Evolutionary conservation across 352 stramenopile species (phyloP).

Genomic region (Pythium aristosporum): DNA sequence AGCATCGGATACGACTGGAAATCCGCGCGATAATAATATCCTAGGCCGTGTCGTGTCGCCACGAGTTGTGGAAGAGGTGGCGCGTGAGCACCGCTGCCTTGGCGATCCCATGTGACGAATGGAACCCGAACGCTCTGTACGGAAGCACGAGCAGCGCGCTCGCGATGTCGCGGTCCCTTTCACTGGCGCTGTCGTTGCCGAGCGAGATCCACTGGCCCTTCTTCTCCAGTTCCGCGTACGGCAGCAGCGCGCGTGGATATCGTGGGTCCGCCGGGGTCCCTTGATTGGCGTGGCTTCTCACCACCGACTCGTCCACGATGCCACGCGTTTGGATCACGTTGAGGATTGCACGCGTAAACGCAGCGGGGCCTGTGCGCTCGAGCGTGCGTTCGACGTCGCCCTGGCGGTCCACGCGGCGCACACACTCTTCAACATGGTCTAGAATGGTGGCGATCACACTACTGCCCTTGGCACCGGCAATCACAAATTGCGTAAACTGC

Average conservation of each 20-base stretch:
- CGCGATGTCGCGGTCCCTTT: neutral
- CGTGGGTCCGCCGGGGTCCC: neutral
- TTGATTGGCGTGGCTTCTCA: neutral
- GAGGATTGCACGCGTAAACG: constrained; percentile 18
- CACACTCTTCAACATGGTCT: constrained; percentile 7
- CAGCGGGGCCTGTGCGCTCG: constrained; percentile 12
- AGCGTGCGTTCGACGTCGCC: constrained; percentile 17
- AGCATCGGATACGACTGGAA: too few species aligned
- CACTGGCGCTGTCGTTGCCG: neutral
- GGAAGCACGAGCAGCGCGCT: constrained; percentile 13
- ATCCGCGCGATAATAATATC: neutral
- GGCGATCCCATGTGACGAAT: neutral
- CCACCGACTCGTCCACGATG: neutral
- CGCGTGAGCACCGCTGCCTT: constrained; percentile 4
- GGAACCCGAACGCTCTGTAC: constrained; percentile 17
- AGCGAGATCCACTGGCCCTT: constrained; percentile 15
- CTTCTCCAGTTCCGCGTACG: constrained; percentile 13
- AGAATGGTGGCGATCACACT: neutral
- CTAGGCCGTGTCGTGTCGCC: constrained; percentile 3
- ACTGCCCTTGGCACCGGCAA: constrained; percentile 7
- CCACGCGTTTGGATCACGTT: constrained; percentile 5
- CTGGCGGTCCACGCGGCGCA: neutral
- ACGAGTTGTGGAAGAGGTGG: constrained; percentile 17
- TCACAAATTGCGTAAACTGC: constrained; percentile 24
- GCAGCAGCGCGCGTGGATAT: constrained; percentile 12